Base-by-base conservation (phyloP, 306 rosid species). In the Dalbergia cultrata region DNA sequence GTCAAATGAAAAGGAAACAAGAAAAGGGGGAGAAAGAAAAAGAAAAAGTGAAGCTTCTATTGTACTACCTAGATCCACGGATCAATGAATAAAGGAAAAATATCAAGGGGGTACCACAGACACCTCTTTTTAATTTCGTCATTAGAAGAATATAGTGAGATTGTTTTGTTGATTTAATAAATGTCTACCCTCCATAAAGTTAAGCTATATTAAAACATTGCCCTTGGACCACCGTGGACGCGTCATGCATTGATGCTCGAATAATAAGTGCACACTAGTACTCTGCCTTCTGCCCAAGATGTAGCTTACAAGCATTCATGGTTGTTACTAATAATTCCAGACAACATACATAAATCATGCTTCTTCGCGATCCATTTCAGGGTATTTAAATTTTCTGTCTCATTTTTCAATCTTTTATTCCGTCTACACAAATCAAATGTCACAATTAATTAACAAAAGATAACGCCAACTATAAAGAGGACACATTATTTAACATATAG, bases 261-360 rank as follows among this genome's bases (percentile, higher is more conserved):
- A 19, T 12, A 68, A 82, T 52, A 34, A 69, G 60, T 33, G 49
- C 21, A 37, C 44, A 37, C 44, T 41, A n/a, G 8, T 54, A 65
- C 34, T 1, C 41, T 35, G 71, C 50, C 9, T 14, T 69, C 58
- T 45, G 53, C 45, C 17, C 1, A 37, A 66, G 54, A 21, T 59
- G 66, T 67, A 67, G 18, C 56, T 17, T 53, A 14, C 21, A 70
- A 70, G 76, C 54, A 39, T 74, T 14, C 50, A 74, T 67, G 45
- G 67, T 47, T 45, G 33, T 74, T n/a, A 11, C 70, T 74, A 56
- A 66, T 74, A 13, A 66, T 65, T 33, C 37, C 66, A 35, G 49
- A 53, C 21, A 35, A 18, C 56, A 66, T 21, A 17, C 26, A 66
- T 16, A 37, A 65, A 37, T 65, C 81, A 65, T 65, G 41, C 37